These are phyloP conservation scores for Boletus patriciae DNA, from an alignment of 768 basidiomycete genomes.

Conservation along the genomic window DNA sequence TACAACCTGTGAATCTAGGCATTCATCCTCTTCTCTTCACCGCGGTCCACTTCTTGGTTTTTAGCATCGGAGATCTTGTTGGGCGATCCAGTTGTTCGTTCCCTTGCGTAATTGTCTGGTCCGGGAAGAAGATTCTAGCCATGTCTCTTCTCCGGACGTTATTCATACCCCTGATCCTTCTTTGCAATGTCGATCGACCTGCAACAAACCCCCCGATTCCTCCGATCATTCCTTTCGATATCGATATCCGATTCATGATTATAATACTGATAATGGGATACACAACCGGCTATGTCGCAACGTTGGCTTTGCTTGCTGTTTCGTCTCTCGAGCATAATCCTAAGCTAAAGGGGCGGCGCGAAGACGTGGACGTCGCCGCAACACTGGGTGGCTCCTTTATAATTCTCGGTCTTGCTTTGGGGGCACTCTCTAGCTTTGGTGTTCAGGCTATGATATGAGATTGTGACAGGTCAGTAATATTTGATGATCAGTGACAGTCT, in stretches of 20 bases:
- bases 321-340: constrained; percentile 64
- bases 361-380: constrained; percentile 83
- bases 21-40: not conserved
- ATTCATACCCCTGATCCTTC: constrained; percentile 3
- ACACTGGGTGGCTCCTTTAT: constrained; percentile 77
- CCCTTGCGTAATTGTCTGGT: constrained; percentile 64
- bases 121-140: not conserved
- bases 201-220: constrained; percentile 24
- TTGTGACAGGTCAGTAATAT: too few species aligned
- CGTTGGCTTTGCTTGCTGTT: constrained; percentile 77
- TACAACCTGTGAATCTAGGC: not conserved
- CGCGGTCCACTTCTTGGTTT: constrained; percentile 71
- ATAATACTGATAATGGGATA: constrained; percentile 69
- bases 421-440: constrained; percentile 78
- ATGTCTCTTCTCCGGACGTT: constrained; percentile 3
- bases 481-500: too few species aligned
- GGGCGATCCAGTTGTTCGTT: constrained; percentile 72
- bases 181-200: constrained; percentile 60
- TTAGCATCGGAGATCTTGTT: constrained; percentile 67
- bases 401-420: constrained; percentile 69
- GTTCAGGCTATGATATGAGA: constrained; percentile 63
- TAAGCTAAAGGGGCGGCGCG: constrained; percentile 44
- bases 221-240: constrained; percentile 68
- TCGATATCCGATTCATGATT: constrained; percentile 56
- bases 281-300: constrained; percentile 77